Base-by-base conservation (phyloP, 805 yeast genomes). In the Candida ortonii region DNA sequence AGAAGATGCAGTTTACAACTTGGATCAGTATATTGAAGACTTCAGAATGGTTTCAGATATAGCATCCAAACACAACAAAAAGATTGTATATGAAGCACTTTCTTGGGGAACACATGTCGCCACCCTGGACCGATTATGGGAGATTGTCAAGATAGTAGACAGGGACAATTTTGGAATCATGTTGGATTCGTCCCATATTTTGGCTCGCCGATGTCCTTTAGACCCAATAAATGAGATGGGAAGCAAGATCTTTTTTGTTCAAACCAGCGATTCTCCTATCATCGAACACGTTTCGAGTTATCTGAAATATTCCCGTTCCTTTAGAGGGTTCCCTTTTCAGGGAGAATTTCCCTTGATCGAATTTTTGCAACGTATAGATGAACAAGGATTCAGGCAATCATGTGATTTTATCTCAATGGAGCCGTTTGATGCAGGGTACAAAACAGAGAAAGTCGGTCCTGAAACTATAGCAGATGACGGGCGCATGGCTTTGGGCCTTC, bases 31-130 rank as follows among this genome's bases (percentile, higher is more conserved):
- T 24, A 19, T 31, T 24, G 18, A 25, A 10, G 34, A 31, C 19
- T 25, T 31, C 17, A 13, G 28, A 3, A 26, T 13, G 10, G 34
- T 24, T 7, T 18, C 16, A 22, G 28, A 31, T 5, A 21, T 25
- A 7, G 34, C 34, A n/a, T 15, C 23, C 16, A 21, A 19, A 9
- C 28, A 26, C 8, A 24, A 19, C 9, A 31, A 22, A 19, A n/a
- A 19, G 15, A 25, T 31, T 10, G 34, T 25, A 6, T 31, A 31
- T 16, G 34, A 31, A 23, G 34, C 34, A 3, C 34, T 31, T 18
- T 24, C 28, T 10, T 31, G 34, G 34, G 34, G 34, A n/a, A 31
- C 34, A 7, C 34, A 31, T 25, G 28, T 31, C 7, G 28, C 34
- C 15, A 25, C 28, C 2, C 19, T 31, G n/a, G 34, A 31, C 22